These are phyloP conservation scores for Hypoxylon sp. DNA, from an alignment of 2,329 filamentous ascomycete genomes.

Conservation along the genomic window DNA sequence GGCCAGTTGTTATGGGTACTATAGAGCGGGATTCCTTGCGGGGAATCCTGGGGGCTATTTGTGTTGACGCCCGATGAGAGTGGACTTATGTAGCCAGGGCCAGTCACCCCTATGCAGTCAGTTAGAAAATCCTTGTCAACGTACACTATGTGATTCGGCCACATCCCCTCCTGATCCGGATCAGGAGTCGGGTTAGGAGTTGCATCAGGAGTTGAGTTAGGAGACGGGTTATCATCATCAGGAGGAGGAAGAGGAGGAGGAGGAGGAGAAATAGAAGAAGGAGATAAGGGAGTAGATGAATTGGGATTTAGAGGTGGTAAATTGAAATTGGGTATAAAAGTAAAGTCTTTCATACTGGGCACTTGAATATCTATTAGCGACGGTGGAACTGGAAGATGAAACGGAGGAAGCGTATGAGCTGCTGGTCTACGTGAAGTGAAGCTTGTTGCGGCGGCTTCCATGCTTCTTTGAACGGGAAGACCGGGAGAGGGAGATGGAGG, in stretches of 20 bases:
- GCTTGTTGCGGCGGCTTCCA: slow-evolving; percentile 60
- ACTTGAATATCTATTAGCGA: slow-evolving; percentile 55
- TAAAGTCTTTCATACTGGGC: slow-evolving; percentile 54
- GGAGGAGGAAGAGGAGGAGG: not conserved
- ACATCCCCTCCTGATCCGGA: slow-evolving; percentile 25
- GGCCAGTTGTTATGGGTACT: slow-evolving; percentile 73
- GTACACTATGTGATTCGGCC: slow-evolving; percentile 2
- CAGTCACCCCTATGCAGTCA: slow-evolving; percentile 62
- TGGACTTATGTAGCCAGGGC: slow-evolving; percentile 73
- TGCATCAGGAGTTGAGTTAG: not conserved
- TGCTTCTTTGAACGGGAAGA: slow-evolving; percentile 11
- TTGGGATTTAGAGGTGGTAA: not conserved
- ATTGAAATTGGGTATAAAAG: slow-evolving; percentile 30
- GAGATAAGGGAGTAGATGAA: not conserved
- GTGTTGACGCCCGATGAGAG: slow-evolving; percentile 74
- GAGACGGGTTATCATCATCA: not conserved
- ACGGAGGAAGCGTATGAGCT: slow-evolving; percentile 73
- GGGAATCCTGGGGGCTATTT: slow-evolving; percentile 71
- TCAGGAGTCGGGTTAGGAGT: slow-evolving; percentile 3
- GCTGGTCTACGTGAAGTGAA: slow-evolving; percentile 80
- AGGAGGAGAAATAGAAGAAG: slow-evolving; percentile 30
- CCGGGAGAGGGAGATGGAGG: slow-evolving; percentile 9
- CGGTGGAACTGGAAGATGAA: slow-evolving; percentile 54
- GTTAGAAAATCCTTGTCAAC: slow-evolving; percentile 55
- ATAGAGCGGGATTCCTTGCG: slow-evolving; percentile 68